Conservation (phyloP, 371 early-diverging fungal species). For the Syncephalastrum racemosum region DNA sequence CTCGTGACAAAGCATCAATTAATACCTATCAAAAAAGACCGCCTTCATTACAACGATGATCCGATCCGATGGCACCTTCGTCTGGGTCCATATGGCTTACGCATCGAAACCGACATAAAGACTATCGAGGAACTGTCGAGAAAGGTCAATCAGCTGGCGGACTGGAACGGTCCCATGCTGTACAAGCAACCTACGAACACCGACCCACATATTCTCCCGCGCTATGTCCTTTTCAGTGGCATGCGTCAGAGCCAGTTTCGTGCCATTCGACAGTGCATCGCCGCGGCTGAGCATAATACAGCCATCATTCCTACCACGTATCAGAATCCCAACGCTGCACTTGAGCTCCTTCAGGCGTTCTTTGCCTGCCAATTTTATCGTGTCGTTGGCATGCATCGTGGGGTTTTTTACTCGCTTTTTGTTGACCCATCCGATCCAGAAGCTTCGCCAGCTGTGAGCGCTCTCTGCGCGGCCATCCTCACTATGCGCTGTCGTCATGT, state of each 20-base stretch:
- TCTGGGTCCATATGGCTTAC: slow-evolving; percentile 13
- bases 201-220: slow-evolving; percentile 1
- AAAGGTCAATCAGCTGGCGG: slow-evolving; percentile 11
- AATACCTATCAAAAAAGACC: too few relatives aligned
- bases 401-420: slow-evolving; percentile 35
- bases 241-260: slow-evolving; percentile 17
- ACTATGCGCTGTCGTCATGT: slow-evolving; percentile 36
- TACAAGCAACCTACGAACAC: slow-evolving; percentile 6
- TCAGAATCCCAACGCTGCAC: slow-evolving; percentile 6
- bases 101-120: slow-evolving; percentile 24
- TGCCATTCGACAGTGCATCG: slow-evolving; percentile 19
- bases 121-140: slow-evolving; percentile 16
- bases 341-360: slow-evolving; percentile 28
- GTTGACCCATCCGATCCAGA: slow-evolving; percentile 24
- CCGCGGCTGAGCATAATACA: slow-evolving; percentile 7
- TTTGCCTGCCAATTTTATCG: slow-evolving; percentile 36
- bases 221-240: slow-evolving; percentile 3
- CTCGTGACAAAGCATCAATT: too few relatives aligned
- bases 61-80: slow-evolving; percentile 14
- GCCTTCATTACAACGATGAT: neutral
- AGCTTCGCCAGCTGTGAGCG: slow-evolving; percentile 33
- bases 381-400: slow-evolving; percentile 28
- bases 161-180: slow-evolving; percentile 2
- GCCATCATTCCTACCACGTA: neutral
- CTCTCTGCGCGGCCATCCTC: slow-evolving; percentile 30